Percentiles rank a stretch among this genome's conserved stretches.
Evolutionary conservation across 345 rosid species (phyloP).

Genomic region (Orychophragmus violaceus): DNA sequence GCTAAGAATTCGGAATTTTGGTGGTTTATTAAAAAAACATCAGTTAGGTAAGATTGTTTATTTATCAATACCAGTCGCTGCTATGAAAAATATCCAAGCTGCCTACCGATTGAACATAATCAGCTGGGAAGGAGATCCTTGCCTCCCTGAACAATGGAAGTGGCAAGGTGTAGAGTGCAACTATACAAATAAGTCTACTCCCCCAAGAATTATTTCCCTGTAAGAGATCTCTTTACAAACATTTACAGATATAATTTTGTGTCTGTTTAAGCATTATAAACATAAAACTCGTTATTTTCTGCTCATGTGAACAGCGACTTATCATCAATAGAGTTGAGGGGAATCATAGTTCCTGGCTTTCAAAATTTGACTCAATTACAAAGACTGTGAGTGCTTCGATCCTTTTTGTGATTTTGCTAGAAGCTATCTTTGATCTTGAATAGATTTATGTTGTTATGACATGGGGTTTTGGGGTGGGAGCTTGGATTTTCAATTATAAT

Average conservation of each 20-base stretch:
- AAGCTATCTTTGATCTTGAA: too few relatives aligned
- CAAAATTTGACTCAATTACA: slow-evolving; percentile 19
- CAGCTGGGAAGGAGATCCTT: slow-evolving; percentile 48
- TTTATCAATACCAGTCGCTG: slow-evolving; percentile 31
- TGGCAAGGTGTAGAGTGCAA: slow-evolving; percentile 28
- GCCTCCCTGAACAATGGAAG: slow-evolving; percentile 2
- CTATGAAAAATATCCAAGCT: slow-evolving; percentile 9
- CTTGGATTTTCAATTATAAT: too few relatives aligned
- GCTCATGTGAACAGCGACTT: slow-evolving; percentile 15
- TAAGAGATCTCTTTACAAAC: too few relatives aligned
- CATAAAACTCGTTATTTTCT: too few relatives aligned
- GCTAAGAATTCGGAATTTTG: too few relatives aligned
- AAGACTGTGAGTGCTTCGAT: slow-evolving; percentile 26
- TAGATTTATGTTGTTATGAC: too few relatives aligned
- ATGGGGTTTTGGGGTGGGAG: too few relatives aligned
- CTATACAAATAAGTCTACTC: not conserved
- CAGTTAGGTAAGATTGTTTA: too few relatives aligned
- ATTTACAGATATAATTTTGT: too few relatives aligned
- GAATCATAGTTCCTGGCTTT: slow-evolving; percentile 17
- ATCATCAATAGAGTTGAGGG: slow-evolving; percentile 18
- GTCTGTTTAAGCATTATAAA: too few relatives aligned
- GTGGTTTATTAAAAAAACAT: too few relatives aligned
- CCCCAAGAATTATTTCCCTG: slow-evolving; percentile 39
- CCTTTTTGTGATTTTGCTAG: too few relatives aligned
- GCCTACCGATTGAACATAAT: slow-evolving; percentile 14